phyloP scores from a whole-genome alignment of 495 filamentous ascomycete species.

The Daldinia vernicosa region DNA sequence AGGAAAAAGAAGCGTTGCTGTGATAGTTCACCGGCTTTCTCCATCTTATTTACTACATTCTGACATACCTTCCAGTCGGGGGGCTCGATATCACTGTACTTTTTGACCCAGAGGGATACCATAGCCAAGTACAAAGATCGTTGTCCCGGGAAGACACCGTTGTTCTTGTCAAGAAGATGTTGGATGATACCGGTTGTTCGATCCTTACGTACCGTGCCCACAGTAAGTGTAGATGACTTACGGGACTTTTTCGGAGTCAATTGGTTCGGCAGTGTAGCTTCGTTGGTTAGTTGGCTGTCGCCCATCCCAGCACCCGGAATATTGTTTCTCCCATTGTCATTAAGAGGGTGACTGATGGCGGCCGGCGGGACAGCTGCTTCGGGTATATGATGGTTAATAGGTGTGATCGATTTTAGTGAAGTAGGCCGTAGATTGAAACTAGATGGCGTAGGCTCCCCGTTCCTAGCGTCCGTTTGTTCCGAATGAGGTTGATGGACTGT shows the following conservation, averaged over 20 bases:
- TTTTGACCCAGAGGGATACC: slow-evolving; percentile 66
- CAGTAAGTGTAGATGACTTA: slow-evolving; percentile 12
- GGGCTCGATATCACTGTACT: slow-evolving; percentile 59
- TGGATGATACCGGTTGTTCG: slow-evolving; percentile 68
- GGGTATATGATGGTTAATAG: background rate
- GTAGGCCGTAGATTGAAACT: slow-evolving; percentile 4
- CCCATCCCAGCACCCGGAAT: background rate
- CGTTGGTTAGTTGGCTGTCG: background rate
- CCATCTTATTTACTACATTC: slow-evolving; percentile 67
- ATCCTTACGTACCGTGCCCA: slow-evolving; percentile 43
- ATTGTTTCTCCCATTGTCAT: background rate
- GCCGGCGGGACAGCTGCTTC: background rate
- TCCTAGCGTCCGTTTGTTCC: background rate
- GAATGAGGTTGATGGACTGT: background rate
- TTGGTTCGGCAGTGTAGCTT: background rate
- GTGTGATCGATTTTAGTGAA: background rate
- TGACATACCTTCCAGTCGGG: slow-evolving; percentile 52
- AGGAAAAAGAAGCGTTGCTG: slow-evolving; percentile 71
- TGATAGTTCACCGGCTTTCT: slow-evolving; percentile 65
- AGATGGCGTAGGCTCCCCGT: background rate
- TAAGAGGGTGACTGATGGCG: background rate
- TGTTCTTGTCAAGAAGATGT: slow-evolving; percentile 72
- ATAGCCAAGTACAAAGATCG: slow-evolving; percentile 78
- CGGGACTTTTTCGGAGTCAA: slow-evolving; percentile 11
- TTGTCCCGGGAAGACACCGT: slow-evolving; percentile 78